Percentiles rank a stretch among this genome's conserved stretches.
Evolutionary conservation across 768 basidiomycete species (phyloP).

Genomic region (Suillus plorans): DNA sequence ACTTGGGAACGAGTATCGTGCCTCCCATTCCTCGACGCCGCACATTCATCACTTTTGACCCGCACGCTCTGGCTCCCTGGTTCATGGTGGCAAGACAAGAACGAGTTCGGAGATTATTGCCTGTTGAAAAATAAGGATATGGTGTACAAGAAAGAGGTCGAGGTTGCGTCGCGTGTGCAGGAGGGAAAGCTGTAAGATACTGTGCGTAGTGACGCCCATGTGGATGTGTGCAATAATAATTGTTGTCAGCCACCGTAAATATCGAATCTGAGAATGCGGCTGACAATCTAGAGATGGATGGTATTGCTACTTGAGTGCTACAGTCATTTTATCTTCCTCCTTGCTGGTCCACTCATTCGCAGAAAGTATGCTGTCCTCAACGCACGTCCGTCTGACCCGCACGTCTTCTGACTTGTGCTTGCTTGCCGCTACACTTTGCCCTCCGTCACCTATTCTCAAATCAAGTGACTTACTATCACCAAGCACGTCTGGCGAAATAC

Average conservation of each 20-base stretch:
- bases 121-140: slow-evolving; percentile 64
- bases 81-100: slow-evolving; percentile 60
- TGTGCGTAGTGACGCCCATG: slow-evolving; percentile 2
- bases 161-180: slow-evolving; percentile 12
- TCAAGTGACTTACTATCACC: slow-evolving; percentile 36
- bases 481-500: slow-evolving; percentile 49
- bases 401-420: slow-evolving; percentile 43
- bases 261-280: neutral
- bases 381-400: slow-evolving; percentile 31
- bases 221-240: neutral
- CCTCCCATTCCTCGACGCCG: slow-evolving; percentile 79
- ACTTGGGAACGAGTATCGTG: slow-evolving; percentile 86
- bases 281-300: slow-evolving; percentile 3
- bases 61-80: slow-evolving; percentile 83
- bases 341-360: neutral
- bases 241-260: neutral
- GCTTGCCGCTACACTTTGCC: slow-evolving; percentile 35
- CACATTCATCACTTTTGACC: slow-evolving; percentile 68
- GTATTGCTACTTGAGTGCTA: slow-evolving; percentile 15
- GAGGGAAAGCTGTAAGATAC: slow-evolving; percentile 5
- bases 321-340: neutral
- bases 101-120: slow-evolving; percentile 90
- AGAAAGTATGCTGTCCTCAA: slow-evolving; percentile 6
- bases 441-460: slow-evolving; percentile 47
- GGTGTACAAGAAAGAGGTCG: slow-evolving; percentile 26